Percentiles rank a stretch among this genome's conserved stretches.
Conservation (phyloP, 2,329 filamentous ascomycete genomes). For the Colletotrichum caudatum region DNA sequence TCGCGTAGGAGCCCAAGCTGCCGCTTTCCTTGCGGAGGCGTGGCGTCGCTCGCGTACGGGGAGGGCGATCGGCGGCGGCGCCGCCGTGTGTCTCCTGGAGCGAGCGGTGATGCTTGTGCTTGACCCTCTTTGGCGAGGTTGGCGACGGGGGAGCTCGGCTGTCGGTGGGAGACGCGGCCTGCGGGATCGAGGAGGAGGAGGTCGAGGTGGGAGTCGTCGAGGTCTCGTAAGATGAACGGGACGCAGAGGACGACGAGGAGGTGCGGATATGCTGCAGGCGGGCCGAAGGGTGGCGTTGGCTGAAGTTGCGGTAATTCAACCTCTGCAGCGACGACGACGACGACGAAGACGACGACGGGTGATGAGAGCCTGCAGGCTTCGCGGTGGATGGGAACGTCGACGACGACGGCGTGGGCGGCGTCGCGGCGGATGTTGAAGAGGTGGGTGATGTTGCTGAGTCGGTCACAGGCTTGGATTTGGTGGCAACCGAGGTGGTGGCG, state of each 20-base stretch:
- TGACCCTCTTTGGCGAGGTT: slow-evolving; percentile 33
- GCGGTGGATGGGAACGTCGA: slow-evolving; percentile 26
- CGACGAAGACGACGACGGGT: slow-evolving; percentile 18
- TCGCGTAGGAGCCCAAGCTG: slow-evolving; percentile 32
- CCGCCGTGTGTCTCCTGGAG: slow-evolving; percentile 25
- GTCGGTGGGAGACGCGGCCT: slow-evolving; percentile 36
- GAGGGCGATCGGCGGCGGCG: slow-evolving; percentile 16
- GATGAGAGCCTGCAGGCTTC: slow-evolving; percentile 27
- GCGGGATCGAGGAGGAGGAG: slow-evolving; percentile 33
- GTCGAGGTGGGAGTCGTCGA: slow-evolving; percentile 35
- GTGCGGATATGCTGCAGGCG: slow-evolving; percentile 48
- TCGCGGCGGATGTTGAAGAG: slow-evolving; percentile 48
- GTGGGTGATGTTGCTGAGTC: slow-evolving; percentile 18
- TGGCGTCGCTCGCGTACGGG: slow-evolving; percentile 23
- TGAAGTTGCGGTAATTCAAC: slow-evolving; percentile 9
- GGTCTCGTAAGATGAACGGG: slow-evolving; percentile 44
- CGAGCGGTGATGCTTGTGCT: slow-evolving; percentile 35
- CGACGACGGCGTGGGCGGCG: slow-evolving; percentile 45
- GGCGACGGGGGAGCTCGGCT: slow-evolving; percentile 42
- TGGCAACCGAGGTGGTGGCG: neutral
- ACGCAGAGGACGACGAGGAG: slow-evolving; percentile 49
- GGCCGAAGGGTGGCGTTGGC: slow-evolving; percentile 20
- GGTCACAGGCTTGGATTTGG: neutral
- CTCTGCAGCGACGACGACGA: slow-evolving; percentile 21
- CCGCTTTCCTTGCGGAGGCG: slow-evolving; percentile 38